phyloP scores from a whole-genome alignment of 2,329 filamentous ascomycete genomes.

The Penicillium expansum region DNA sequence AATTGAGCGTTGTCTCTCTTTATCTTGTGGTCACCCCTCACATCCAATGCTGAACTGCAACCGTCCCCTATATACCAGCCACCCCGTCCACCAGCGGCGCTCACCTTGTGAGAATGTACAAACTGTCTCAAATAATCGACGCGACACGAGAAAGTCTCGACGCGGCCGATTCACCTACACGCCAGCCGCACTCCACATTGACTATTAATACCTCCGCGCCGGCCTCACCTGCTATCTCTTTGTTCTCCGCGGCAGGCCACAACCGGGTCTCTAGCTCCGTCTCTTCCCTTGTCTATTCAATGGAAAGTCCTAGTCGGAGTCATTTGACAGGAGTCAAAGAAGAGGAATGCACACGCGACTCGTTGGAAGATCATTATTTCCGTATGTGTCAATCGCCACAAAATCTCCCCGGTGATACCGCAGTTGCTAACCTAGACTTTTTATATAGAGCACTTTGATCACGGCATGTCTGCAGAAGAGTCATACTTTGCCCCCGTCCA shows the following conservation, averaged over 20 bases:
- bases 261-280: constrained; percentile 61
- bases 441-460: constrained; percentile 37
- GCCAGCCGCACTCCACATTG: constrained; percentile 32
- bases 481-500: constrained; percentile 31
- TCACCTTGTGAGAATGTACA: constrained; percentile 31
- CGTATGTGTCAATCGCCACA: constrained; percentile 57
- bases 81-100: constrained; percentile 3
- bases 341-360: constrained; percentile 68
- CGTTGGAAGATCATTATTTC: constrained; percentile 62
- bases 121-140: constrained; percentile 36
- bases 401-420: background rate
- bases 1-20: constrained; percentile 8
- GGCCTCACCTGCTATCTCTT: constrained; percentile 40
- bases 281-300: constrained; percentile 65
- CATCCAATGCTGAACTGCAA: constrained; percentile 19
- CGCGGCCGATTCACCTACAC: constrained; percentile 18
- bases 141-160: constrained; percentile 32
- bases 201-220: constrained; percentile 37
- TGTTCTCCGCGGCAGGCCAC: constrained; percentile 41
- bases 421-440: constrained; percentile 5
- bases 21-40: constrained; percentile 5
- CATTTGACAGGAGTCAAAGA: constrained; percentile 80
- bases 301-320: constrained; percentile 58
- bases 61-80: constrained; percentile 12
- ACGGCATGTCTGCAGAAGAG: constrained; percentile 31